Percentiles rank a stretch among this genome's conserved stretches.
These are phyloP conservation scores for Centaurea solstitialis DNA, from an alignment of 129 eudicot species.

Conservation along the genomic window DNA sequence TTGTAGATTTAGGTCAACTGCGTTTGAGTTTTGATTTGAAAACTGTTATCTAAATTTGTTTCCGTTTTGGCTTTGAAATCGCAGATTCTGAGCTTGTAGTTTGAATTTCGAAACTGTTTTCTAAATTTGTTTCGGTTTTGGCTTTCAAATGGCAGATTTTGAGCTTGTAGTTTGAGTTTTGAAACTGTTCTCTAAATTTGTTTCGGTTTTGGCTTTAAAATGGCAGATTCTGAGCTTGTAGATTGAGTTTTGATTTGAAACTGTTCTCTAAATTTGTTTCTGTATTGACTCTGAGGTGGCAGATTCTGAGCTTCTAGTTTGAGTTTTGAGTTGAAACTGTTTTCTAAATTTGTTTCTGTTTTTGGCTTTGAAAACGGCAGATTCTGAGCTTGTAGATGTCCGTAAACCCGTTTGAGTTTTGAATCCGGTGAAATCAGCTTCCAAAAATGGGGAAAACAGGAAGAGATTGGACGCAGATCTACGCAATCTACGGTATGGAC, in stretches of 20 bases:
- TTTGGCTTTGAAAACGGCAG: slow-evolving; percentile 12
- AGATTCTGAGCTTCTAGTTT: too few relatives aligned
- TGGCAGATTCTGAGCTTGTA: not conserved
- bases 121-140: not conserved
- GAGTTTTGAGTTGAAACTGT: too few relatives aligned
- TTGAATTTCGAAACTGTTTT: too few relatives aligned
- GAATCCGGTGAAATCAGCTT: slow-evolving; percentile 6
- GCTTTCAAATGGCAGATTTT: not conserved
- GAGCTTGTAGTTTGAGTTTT: too few relatives aligned
- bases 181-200: not conserved
- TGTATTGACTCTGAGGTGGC: not conserved
- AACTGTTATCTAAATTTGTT: not conserved
- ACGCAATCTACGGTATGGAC: slow-evolving; percentile 82
- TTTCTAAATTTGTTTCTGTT: not conserved
- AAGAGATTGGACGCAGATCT: slow-evolving; percentile 95
- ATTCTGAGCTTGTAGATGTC: not conserved
- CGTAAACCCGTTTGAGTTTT: not conserved
- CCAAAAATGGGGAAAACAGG: slow-evolving; percentile 67
- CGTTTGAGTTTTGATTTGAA: too few relatives aligned
- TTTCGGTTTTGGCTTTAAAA: not conserved
- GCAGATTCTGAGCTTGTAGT: not conserved
- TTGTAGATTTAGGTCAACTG: too few relatives aligned
- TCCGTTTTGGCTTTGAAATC: not conserved
- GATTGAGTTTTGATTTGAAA: not conserved
- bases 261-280: not conserved